Conservation (phyloP, 208 protist species). For the Trypanosomatidae sp. region DNA sequence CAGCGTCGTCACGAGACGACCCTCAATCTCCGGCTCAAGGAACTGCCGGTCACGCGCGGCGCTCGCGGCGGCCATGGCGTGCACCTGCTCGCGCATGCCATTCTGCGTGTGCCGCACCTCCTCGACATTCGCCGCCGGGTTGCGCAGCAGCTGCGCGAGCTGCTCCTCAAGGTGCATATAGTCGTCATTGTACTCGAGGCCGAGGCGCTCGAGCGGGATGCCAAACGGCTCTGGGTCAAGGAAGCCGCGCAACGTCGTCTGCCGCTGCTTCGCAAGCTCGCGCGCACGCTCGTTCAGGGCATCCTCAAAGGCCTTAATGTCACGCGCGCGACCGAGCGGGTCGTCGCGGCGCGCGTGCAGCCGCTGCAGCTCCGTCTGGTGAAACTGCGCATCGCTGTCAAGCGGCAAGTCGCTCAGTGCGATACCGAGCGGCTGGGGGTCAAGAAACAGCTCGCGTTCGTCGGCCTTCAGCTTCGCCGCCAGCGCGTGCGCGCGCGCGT, state of each 20-base stretch:
- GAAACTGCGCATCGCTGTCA: constrained; percentile 43
- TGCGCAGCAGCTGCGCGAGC: constrained; percentile 33
- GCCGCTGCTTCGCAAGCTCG: constrained; percentile 26
- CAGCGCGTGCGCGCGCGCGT: constrained; percentile 49
- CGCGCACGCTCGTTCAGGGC: constrained; percentile 35
- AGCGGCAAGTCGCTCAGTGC: constrained; percentile 36
- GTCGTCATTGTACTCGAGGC: constrained; percentile 47
- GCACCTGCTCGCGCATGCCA: constrained; percentile 23
- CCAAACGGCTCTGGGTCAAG: constrained; percentile 51
- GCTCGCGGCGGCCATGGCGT: constrained; percentile 22
- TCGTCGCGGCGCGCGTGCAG: constrained; percentile 33
- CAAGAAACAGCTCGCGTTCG: constrained; percentile 61
- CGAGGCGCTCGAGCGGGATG: constrained; percentile 42
- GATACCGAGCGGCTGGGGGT: constrained; percentile 43
- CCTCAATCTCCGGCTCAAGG: constrained; percentile 45
- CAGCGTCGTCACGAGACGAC: constrained; percentile 29
- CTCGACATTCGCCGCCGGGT: constrained; percentile 25
- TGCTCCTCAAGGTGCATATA: constrained; percentile 29
- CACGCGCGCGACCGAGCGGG: constrained; percentile 13
- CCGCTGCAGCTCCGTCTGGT: constrained; percentile 38
- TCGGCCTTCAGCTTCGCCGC: constrained; percentile 39
- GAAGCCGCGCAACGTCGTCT: constrained; percentile 27
- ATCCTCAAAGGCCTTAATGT: constrained; percentile 43
- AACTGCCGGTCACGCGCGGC: constrained; percentile 36
- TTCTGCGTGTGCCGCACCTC: constrained; percentile 32